A percentile compares a stretch with the other conserved stretches of the same genome.
These are phyloP conservation scores for Acidiella bohemica DNA, from an alignment of 495 filamentous ascomycete species.

Conservation along the genomic window DNA sequence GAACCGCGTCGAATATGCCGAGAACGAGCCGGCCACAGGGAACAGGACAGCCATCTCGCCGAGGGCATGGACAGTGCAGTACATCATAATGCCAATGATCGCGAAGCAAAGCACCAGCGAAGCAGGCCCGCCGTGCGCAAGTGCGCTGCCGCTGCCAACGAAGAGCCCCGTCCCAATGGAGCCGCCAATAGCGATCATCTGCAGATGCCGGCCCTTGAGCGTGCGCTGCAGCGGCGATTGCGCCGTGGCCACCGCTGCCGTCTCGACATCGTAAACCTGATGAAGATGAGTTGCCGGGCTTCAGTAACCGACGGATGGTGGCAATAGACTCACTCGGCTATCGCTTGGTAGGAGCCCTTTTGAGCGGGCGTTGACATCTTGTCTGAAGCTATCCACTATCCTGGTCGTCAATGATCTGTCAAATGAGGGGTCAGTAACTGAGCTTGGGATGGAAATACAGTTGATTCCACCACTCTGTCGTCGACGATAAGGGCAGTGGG, in stretches of 20 bases:
- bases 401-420: conserved; percentile 30
- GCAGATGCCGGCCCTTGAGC: conserved; percentile 73
- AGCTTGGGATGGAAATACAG: no score
- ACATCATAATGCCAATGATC: conserved; percentile 41
- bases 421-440: no score
- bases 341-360: conserved; percentile 40
- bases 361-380: conserved; percentile 55
- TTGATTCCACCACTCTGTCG: no score
- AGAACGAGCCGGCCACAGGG: conserved; percentile 52
- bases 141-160: conserved; percentile 19
- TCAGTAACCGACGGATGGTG: no score
- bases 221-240: conserved; percentile 59
- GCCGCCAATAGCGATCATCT: conserved; percentile 96
- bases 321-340: no score
- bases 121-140: conserved; percentile 25
- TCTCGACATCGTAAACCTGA: conserved; percentile 64
- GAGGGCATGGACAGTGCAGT: conserved; percentile 48
- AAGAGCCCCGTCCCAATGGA: conserved; percentile 57
- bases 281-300: no score
- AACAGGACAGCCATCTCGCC: conserved; percentile 60
- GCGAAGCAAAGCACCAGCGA: conserved; percentile 34
- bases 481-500: no score
- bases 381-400: conserved; percentile 66
- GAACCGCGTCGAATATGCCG: conserved; percentile 41
- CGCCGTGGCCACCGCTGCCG: conserved; percentile 61